Evolutionary conservation across 768 basidiomycete genomes (phyloP), one percentile per base, ranked within the genome.

Genomic region (Agrocybe praecox): DNA sequence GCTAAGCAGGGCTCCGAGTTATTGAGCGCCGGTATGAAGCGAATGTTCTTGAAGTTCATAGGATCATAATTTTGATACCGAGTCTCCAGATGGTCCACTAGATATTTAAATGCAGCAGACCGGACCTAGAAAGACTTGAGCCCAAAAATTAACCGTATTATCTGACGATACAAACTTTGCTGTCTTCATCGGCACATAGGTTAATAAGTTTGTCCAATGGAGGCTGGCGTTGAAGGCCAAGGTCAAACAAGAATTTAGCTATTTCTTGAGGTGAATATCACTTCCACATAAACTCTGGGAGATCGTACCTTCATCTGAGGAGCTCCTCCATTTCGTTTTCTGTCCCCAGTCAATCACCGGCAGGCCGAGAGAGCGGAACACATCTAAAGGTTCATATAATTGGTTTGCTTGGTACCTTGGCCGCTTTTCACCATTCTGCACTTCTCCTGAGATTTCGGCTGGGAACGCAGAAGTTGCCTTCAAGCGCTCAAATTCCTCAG

Each of bases 291-390:
- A n/a, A 33, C 18, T 6, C 32, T n/a, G 7, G 47, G 22, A 40
- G 6, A 21, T 54, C 73, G 32, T 40, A 90, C 95, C 94, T 87
- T 97, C 96, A 24, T 94, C 93, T 0, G 94, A 94, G 10, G 80
- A 82, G 5, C 78, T 71, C 56, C 83, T 81, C 96, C 96, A 99
- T 68, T 89, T 94, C 1, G 74, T 74, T 56, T 86, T 77, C 23
- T 76, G 76, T 1, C 90, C 89, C 96, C 96, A 99, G 62, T 94
- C 93, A 43, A 98, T 78, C 2, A 97, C 67, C 3, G 96, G 94
- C 21, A 98, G 72, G 8, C 83, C 82, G 6, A 98, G 74, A 48
- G 83, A 77, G 14, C 92, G 81, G 53, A 95, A 85, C 2, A 80
- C 75, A 33, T 88, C 87, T 1, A 79, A 60, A 1, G 97, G 96